phyloP scores from a whole-genome alignment of 495 filamentous ascomycete species.

The Daldinia decipiens region DNA sequence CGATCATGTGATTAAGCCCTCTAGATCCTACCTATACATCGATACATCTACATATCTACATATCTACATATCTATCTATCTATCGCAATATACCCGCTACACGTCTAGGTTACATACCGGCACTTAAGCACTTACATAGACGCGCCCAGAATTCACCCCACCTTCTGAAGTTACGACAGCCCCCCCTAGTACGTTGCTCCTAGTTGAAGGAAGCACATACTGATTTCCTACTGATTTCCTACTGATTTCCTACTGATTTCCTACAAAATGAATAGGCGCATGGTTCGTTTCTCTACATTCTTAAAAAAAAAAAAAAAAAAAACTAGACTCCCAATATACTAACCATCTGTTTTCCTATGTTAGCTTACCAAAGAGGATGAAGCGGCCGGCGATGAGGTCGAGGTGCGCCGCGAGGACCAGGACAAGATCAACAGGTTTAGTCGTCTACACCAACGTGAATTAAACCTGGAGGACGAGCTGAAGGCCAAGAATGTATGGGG shows the following conservation, averaged over 20 bases:
- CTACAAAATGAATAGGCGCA: conserved; percentile 52
- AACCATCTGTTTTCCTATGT: conserved; percentile 9
- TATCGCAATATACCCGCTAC: neutral
- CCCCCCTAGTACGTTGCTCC: conserved; percentile 8
- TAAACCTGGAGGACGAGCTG: conserved; percentile 79
- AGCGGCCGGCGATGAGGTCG: conserved; percentile 78
- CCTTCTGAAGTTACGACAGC: conserved; percentile 21
- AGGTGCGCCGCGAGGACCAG: conserved; percentile 95
- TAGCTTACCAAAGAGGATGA: conserved; percentile 96
- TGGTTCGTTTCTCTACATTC: conserved; percentile 46
- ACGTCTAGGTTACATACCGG: neutral
- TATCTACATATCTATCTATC: too few species aligned
- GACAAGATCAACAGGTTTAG: conserved; percentile 99
- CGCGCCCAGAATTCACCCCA: conserved; percentile 16
- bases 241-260: neutral
- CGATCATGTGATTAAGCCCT: conserved; percentile 36
- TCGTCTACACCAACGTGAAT: conserved; percentile 87
- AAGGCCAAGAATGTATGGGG: conserved; percentile 78
- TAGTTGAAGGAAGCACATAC: conserved; percentile 9
- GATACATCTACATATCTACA: neutral
- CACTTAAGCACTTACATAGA: neutral
- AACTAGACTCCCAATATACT: conserved; percentile 12
- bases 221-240: neutral
- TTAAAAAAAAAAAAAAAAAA: too few species aligned
- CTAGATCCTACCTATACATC: neutral